Conservation (phyloP, 257 asterid species). For the Solanum sejunctum region DNA sequence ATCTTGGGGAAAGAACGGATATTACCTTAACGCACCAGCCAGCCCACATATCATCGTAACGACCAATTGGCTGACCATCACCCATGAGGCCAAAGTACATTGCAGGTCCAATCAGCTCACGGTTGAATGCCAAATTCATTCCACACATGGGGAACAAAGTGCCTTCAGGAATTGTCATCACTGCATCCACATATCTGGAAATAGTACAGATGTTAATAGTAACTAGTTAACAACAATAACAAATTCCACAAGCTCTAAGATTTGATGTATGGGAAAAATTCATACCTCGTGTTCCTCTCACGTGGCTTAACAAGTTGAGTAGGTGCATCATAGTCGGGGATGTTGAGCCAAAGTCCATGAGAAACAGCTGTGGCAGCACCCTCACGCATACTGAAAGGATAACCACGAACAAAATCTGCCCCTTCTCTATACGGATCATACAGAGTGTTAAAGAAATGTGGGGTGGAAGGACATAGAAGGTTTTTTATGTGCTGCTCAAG, state of each 20-base stretch:
- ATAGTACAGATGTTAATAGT: background rate
- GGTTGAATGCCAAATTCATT: constrained; percentile 9
- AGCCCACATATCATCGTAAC: constrained; percentile 11
- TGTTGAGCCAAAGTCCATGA: constrained; percentile 13
- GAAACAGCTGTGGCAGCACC: constrained; percentile 8
- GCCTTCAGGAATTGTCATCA: constrained; percentile 9
- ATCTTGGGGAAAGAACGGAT: background rate
- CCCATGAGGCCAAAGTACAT: constrained; percentile 16
- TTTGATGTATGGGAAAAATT: background rate
- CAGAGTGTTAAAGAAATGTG: constrained; percentile 9
- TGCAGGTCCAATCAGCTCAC: constrained; percentile 11
- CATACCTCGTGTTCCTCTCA: constrained; percentile 8
- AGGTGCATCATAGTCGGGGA: constrained; percentile 9
- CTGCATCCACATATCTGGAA: constrained; percentile 4
- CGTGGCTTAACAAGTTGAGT: constrained; percentile 14
- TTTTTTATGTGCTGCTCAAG: constrained; percentile 14
- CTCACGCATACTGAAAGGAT: constrained; percentile 12
- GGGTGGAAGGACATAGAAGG: constrained; percentile 5
- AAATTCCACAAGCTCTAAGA: background rate
- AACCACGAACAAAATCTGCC: constrained; percentile 9
- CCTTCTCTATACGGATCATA: constrained; percentile 11
- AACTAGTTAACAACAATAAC: background rate
- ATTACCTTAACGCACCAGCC: constrained; percentile 10
- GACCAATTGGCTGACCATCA: constrained; percentile 14
- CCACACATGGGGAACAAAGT: constrained; percentile 13